These are phyloP conservation scores for Neoarthrinium moseri DNA, from an alignment of 2,329 filamentous ascomycete species.

Conservation along the genomic window DNA sequence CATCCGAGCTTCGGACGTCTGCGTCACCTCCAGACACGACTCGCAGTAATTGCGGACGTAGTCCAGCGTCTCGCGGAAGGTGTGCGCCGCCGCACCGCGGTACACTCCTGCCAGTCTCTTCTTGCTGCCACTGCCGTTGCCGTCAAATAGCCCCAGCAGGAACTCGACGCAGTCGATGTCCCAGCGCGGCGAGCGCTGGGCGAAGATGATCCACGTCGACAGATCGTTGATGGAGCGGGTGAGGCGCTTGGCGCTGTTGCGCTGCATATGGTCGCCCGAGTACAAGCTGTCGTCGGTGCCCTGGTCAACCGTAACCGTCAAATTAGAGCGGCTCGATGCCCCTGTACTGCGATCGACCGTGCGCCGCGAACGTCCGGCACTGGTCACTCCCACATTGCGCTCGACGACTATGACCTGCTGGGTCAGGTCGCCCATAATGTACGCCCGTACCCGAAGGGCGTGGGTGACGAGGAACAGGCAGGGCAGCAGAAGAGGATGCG, in stretches of 20 bases:
- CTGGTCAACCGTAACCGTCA: background rate
- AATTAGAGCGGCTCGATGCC: too few species aligned
- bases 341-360: background rate
- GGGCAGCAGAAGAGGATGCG: background rate
- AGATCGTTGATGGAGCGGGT: background rate
- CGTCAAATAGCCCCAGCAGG: background rate
- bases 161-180: constrained; percentile 1
- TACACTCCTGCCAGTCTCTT: background rate
- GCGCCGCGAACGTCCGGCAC: background rate
- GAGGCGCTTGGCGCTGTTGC: background rate
- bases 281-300: background rate
- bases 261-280: background rate
- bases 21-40: background rate
- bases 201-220: background rate
- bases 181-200: background rate
- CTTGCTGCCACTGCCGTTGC: too few species aligned
- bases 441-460: background rate
- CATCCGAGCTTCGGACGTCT: background rate
- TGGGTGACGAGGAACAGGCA: background rate
- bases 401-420: background rate
- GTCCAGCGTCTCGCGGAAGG: background rate
- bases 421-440: background rate
- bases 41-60: constrained; percentile 1
- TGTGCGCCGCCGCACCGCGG: background rate
- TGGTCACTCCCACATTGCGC: background rate